phyloP scores from a whole-genome alignment of 2,329 filamentous ascomycete species.

The Kalmusia sp. region DNA sequence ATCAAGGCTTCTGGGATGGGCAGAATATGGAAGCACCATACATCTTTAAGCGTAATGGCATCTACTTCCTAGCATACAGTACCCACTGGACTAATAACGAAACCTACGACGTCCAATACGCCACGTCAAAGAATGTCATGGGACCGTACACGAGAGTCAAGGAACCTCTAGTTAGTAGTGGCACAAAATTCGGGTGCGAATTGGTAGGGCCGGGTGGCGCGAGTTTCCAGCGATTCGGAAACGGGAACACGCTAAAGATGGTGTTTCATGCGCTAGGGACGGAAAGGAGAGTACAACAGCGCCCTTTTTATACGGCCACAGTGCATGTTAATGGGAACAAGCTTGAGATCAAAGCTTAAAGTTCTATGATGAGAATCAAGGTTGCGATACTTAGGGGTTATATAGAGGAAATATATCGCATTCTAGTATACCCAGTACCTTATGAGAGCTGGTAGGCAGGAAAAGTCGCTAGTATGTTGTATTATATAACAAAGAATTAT shows the following conservation, averaged over 20 bases:
- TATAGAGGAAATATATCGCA: no score
- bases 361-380: no score
- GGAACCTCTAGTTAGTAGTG: background rate
- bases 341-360: background rate
- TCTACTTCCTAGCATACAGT: constrained; percentile 7
- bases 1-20: constrained; percentile 9
- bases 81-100: constrained; percentile 6
- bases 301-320: constrained; percentile 4
- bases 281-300: background rate
- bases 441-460: no score
- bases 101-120: constrained; percentile 8
- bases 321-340: constrained; percentile 3
- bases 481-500: no score
- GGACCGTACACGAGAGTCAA: constrained; percentile 7
- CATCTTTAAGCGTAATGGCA: constrained; percentile 8
- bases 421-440: no score
- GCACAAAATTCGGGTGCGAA: background rate
- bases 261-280: constrained; percentile 1
- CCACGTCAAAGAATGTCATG: constrained; percentile 2
- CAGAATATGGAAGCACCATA: constrained; percentile 9
- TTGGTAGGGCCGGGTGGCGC: constrained; percentile 5
- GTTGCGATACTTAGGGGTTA: no score
- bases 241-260: background rate
- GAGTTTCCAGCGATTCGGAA: constrained; percentile 2
- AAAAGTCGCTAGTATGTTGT: no score